Evolutionary conservation across 2,329 filamentous ascomycete species (phyloP), one percentile per base, ranked within the genome.

Genomic region (Cercospora beticola): DNA sequence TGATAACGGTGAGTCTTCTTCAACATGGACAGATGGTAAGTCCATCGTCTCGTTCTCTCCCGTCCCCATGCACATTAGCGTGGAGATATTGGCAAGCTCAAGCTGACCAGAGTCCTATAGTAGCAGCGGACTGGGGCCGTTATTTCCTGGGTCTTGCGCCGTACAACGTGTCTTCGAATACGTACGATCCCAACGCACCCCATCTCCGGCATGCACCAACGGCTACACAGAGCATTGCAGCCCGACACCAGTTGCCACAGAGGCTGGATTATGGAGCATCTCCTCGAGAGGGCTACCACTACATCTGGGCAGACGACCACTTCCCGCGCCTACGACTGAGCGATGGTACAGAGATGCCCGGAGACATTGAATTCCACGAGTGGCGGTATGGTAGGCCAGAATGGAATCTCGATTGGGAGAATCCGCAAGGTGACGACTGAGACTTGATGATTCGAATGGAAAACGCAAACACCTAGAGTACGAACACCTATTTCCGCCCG

Each of bases 301-400:
- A 83, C 67, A 72, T 78, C 0, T 83, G 82, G 79, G 78, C 78
- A 1, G 70, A 78, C 5, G 76, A 82, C 46, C 74, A 77, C 7
- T 85, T 85, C 62, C 84, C 83, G 2, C 74, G 83, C 9, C 72
- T 86, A 46, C 76, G 72, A 67, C 75, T 85, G 21, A 78, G 76
- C n/a, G 76, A 82, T 74, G 83, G 83, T 1, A 76, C 72, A 7
- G 82, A 83, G 66, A 84, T 85, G 83, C 82, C 82, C 1, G 83
- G 83, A 2, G 68, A 74, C n/a, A 79, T 81, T 5, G 71, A 73
- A 0, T 80, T 84, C 65, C 72, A 74, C 70, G 74, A 74, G 67
- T 79, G 78, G 78, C 69, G 77, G 68, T 74, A 74, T 67, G 76
- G 72, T 4, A 67, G 75, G 65, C 78, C 77, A 40, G 72, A 73